Percentiles rank a stretch among this genome's conserved stretches.
phyloP scores from a whole-genome alignment of 2,329 filamentous ascomycete species.

The Talaromyces sp. region DNA sequence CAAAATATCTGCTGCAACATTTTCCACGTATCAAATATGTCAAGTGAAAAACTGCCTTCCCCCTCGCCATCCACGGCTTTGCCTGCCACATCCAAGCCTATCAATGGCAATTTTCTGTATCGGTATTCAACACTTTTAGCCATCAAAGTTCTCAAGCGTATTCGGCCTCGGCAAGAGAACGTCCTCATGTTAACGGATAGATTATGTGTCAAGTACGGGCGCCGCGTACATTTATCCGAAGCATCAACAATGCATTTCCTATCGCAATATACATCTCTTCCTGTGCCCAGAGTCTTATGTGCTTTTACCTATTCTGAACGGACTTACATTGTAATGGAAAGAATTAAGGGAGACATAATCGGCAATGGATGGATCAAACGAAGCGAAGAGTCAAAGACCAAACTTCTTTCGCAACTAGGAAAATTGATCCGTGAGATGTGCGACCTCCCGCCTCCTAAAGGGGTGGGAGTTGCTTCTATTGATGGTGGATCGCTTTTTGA shows the following conservation, averaged over 20 bases:
- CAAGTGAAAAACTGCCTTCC: slow-evolving; percentile 3
- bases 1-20: not conserved
- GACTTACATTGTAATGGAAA: slow-evolving; percentile 42
- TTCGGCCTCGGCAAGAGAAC: slow-evolving; percentile 24
- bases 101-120: slow-evolving; percentile 21
- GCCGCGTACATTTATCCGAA: slow-evolving; percentile 28
- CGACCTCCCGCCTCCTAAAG: slow-evolving; percentile 25
- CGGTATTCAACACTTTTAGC: slow-evolving; percentile 24
- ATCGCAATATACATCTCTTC: slow-evolving; percentile 36
- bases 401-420: slow-evolving; percentile 34
- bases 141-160: slow-evolving; percentile 21
- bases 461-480: slow-evolving; percentile 29
- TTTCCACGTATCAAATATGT: slow-evolving; percentile 13
- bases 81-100: slow-evolving; percentile 15
- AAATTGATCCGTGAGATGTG: slow-evolving; percentile 31
- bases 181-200: slow-evolving; percentile 29
- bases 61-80: not conserved
- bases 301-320: slow-evolving; percentile 30
- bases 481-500: slow-evolving; percentile 34
- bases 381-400: slow-evolving; percentile 31
- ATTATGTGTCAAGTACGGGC: slow-evolving; percentile 35
- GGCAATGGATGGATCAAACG: slow-evolving; percentile 29
- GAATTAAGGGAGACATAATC: slow-evolving; percentile 37
- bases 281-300: slow-evolving; percentile 37
- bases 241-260: slow-evolving; percentile 37